A percentile compares a stretch with the other conserved stretches of the same genome.
Conservation (phyloP, 2,329 filamentous ascomycete genomes). For the Diplodia intermedia region DNA sequence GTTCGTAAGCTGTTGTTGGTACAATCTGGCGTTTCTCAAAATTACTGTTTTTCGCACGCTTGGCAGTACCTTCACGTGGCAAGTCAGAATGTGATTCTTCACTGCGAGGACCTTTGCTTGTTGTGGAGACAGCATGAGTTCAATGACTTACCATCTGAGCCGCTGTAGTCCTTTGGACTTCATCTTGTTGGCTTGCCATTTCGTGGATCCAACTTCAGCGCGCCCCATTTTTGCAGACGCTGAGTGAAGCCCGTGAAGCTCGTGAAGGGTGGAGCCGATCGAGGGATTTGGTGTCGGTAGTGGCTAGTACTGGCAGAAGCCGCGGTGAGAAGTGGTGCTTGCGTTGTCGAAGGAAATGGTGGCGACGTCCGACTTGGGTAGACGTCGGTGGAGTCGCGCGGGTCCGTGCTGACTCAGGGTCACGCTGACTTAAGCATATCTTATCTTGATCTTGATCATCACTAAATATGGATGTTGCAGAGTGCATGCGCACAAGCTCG, state of each 20-base stretch:
- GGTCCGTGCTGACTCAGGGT: constrained; percentile 1
- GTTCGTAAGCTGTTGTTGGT: no score
- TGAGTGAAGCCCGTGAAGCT: neutral
- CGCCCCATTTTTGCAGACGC: constrained; percentile 74
- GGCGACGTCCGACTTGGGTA: neutral
- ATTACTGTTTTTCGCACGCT: constrained; percentile 72
- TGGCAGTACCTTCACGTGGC: constrained; percentile 66
- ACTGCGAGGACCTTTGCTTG: no score
- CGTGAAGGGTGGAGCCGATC: neutral
- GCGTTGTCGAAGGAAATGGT: neutral
- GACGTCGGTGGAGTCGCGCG: neutral
- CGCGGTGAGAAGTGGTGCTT: neutral
- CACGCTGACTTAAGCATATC: neutral
- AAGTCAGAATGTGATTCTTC: no score
- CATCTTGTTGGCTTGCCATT: constrained; percentile 88
- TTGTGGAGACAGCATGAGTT: neutral
- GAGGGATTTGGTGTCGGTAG: neutral
- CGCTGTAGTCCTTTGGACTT: constrained; percentile 80
- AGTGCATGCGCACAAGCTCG: neutral
- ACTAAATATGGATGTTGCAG: neutral
- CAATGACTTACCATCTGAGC: constrained; percentile 70
- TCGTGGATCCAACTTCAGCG: constrained; percentile 91
- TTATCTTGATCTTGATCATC: neutral
- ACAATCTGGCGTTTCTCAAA: no score
- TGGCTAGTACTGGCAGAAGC: neutral